Conservation (phyloP, 345 rosid genomes). For the Isatis tinctoria region DNA sequence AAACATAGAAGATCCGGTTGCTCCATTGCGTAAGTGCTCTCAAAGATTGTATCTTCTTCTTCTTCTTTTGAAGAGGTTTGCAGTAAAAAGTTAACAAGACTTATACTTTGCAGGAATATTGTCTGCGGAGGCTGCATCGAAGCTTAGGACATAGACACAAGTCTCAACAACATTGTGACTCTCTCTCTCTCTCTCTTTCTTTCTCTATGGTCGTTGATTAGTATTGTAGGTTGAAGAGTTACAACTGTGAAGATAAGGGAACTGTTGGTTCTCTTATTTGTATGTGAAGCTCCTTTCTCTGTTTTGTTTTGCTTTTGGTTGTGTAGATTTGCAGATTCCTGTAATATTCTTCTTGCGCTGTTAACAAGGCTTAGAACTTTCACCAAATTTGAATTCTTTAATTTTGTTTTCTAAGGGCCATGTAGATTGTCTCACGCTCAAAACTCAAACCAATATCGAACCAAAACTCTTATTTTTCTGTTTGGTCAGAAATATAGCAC, state of each 20-base stretch:
- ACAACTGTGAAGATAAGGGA: slow-evolving; percentile 11
- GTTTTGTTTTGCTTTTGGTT: not conserved
- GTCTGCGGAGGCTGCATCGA: slow-evolving; percentile 70
- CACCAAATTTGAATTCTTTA: not conserved
- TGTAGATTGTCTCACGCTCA: not conserved
- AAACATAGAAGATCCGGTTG: slow-evolving; percentile 64
- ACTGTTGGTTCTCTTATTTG: slow-evolving; percentile 30
- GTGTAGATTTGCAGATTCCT: slow-evolving; percentile 1
- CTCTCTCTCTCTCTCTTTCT: not conserved
- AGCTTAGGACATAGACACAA: slow-evolving; percentile 33
- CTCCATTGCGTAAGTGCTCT: slow-evolving; percentile 63
- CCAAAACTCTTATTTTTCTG: too few species aligned
- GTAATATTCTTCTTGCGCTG: not conserved
- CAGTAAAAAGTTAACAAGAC: not conserved
- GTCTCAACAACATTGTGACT: not conserved
- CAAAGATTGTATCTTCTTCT: not conserved
- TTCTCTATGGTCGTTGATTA: not conserved
- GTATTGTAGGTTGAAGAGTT: slow-evolving; percentile 2
- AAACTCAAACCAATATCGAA: too few species aligned
- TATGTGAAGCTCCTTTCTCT: slow-evolving; percentile 8
- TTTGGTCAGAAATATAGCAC: too few species aligned
- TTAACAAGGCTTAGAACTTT: not conserved
- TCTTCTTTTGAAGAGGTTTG: not conserved
- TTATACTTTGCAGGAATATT: slow-evolving; percentile 47
- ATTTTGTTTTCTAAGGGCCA: not conserved